Conservation (phyloP, 495 filamentous ascomycete species). For the Niebla homalea region DNA sequence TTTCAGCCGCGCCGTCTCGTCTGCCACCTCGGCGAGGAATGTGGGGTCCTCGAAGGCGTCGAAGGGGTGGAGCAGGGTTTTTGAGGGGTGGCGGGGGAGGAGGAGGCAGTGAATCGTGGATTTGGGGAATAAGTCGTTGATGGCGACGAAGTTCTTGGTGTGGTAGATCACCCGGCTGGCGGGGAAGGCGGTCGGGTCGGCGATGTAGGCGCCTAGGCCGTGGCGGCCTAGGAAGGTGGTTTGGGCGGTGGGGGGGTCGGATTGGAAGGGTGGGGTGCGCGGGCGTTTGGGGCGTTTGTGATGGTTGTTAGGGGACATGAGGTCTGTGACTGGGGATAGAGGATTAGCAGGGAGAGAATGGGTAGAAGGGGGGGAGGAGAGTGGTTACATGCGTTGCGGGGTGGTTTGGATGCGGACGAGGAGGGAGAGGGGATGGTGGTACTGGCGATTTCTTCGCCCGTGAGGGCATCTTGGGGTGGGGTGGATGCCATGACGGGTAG, state of each 20-base stretch:
- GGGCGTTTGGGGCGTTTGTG: constrained; percentile 28
- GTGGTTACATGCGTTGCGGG: constrained; percentile 27
- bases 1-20: constrained; percentile 47
- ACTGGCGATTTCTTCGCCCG: constrained; percentile 23
- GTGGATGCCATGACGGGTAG: constrained; percentile 2
- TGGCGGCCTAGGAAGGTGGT: constrained; percentile 35
- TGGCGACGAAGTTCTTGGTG: constrained; percentile 59
- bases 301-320: constrained; percentile 48
- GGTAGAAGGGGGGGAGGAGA: constrained; percentile 4
- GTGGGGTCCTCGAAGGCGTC: constrained; percentile 57
- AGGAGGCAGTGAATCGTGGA: constrained; percentile 74
- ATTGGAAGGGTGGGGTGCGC: constrained; percentile 15
- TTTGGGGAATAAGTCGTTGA: constrained; percentile 79
- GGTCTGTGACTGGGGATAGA: constrained; percentile 42
- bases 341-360: neutral
- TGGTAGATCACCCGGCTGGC: constrained; percentile 51
- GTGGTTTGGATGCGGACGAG: neutral
- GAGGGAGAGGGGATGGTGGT: constrained; percentile 11
- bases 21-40: constrained; percentile 54
- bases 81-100: constrained; percentile 55
- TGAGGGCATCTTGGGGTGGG: constrained; percentile 20
- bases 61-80: constrained; percentile 57
- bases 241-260: constrained; percentile 20
- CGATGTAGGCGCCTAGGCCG: constrained; percentile 58
- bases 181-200: constrained; percentile 51